Evolutionary conservation across 1,284 basidiomycete species (phyloP), one percentile per base, ranked within the genome.

Genomic region (Hypsizygus ulmarius): DNA sequence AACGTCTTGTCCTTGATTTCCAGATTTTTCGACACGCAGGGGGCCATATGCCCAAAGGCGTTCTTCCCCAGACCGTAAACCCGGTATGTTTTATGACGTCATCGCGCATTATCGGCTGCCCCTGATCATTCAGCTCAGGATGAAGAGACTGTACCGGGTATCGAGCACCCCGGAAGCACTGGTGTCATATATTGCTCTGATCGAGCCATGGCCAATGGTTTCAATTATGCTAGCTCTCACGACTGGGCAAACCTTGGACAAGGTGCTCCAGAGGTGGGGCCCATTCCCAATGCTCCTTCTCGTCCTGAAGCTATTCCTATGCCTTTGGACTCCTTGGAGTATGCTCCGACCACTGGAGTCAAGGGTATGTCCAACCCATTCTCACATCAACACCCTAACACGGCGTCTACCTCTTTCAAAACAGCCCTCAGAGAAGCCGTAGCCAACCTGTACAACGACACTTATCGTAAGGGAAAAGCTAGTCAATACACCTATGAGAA

Each of bases 401-500:
- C 27, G 45, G 42, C 32, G 44, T 32, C 8, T 36, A 44, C 44
- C 33, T 44, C 40, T 16, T 49, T n/a, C n/a, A n/a, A n/a, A 47
- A 25, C 46, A 75, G 73, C 64, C 25, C 72, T 89, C 33, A 78
- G 87, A 28, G 81, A 89, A 61, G 87, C 87, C 3, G 88, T 94
- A 14, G 91, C 90, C 6, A 69, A 90, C 52, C 67, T 94, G 45
- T 97, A 97, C 74, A 97, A 97, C 63, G 70, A 79, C 43, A 90
- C 87, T 5, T 97, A 95, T 65, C 82, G 94, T 25, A 69, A 88
- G 59, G 87, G 81, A 39, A 92, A 89, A 65, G 56, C 66, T 5
- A 91, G 86, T 56, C 78, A 94, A 59, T 97, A 97, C 65, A 94
- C 91, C 0, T 85, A 79, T 56, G 91, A 93, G 69, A 97, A 97